These are phyloP conservation scores for Aspergillus indologenus DNA, from an alignment of 495 filamentous ascomycete genomes.

Conservation along the genomic window DNA sequence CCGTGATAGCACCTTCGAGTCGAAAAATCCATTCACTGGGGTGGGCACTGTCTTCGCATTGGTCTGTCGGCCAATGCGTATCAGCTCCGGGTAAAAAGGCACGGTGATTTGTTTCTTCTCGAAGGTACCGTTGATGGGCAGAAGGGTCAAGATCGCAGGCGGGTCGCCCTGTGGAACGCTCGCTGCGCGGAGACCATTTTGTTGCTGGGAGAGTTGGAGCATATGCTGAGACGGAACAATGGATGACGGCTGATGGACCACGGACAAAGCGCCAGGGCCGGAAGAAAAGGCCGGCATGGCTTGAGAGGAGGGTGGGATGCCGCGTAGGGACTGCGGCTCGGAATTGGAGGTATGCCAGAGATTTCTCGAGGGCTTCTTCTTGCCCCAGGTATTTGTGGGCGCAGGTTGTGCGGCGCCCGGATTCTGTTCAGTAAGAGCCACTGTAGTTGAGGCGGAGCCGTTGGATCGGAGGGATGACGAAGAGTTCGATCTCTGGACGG, in stretches of 20 bases:
- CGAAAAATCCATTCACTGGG: conserved; percentile 87
- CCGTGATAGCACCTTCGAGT: conserved; percentile 93
- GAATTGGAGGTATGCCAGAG: conserved; percentile 72
- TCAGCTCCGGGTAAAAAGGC: conserved; percentile 80
- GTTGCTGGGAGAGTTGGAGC: conserved; percentile 55
- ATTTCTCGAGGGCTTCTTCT: conserved; percentile 66
- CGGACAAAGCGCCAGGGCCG: conserved; percentile 66
- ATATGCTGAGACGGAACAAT: conserved; percentile 72
- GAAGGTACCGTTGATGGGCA: conserved; percentile 91
- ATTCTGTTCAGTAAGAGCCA: conserved; percentile 37
- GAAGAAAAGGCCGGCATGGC: conserved; percentile 60
- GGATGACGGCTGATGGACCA: conserved; percentile 71
- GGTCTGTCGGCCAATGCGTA: conserved; percentile 93
- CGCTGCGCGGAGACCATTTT: conserved; percentile 61
- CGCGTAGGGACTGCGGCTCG: conserved; percentile 62
- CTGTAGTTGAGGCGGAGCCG: conserved; percentile 48
- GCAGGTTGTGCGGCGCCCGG: conserved; percentile 14
- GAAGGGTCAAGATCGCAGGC: conserved; percentile 72
- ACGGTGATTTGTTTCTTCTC: conserved; percentile 94
- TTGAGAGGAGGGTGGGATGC: conserved; percentile 60
- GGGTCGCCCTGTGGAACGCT: conserved; percentile 54
- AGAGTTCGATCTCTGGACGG: conserved; percentile 78
- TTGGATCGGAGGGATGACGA: conserved; percentile 77
- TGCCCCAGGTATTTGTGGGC: conserved; percentile 46
- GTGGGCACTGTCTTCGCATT: conserved; percentile 94